phyloP scores from a whole-genome alignment of 306 rosid genomes.

The Trifolium dubium region DNA sequence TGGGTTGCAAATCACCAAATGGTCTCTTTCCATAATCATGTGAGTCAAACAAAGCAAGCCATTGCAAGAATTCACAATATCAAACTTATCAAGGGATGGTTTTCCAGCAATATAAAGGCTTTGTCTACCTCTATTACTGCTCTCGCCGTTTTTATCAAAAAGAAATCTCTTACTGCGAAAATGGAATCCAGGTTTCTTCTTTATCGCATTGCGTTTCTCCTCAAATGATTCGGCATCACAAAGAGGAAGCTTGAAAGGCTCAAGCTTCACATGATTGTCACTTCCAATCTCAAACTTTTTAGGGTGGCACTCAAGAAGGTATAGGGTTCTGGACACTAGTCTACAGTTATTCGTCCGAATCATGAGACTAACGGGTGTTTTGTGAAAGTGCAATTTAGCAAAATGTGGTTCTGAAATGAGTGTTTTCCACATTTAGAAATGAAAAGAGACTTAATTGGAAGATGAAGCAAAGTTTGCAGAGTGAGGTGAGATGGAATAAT shows the following conservation, averaged over 20 bases:
- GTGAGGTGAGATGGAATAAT: slow-evolving; percentile 31
- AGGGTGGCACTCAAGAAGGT: slow-evolving; percentile 40
- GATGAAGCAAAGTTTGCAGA: slow-evolving; percentile 3
- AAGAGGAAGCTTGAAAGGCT: slow-evolving; percentile 43
- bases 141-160: slow-evolving; percentile 17
- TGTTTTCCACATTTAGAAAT: slow-evolving; percentile 38
- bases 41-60: slow-evolving; percentile 44
- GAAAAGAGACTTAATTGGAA: slow-evolving; percentile 35
- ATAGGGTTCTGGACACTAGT: slow-evolving; percentile 35
- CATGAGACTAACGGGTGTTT: background rate
- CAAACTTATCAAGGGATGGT: background rate
- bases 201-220: background rate
- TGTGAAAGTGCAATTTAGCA: slow-evolving; percentile 20
- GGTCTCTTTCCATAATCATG: background rate
- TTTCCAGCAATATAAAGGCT: background rate
- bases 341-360: background rate
- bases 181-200: background rate
- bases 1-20: too few relatives aligned
- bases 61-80: slow-evolving; percentile 20
- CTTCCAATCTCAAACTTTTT: background rate
- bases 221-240: background rate
- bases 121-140: background rate
- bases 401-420: slow-evolving; percentile 44
- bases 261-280: slow-evolving; percentile 2
- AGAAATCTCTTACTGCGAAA: background rate